Evolutionary conservation across 2,329 filamentous ascomycete species (phyloP), one percentile per base, ranked within the genome.

Genomic region (Thyridium curvatum): DNA sequence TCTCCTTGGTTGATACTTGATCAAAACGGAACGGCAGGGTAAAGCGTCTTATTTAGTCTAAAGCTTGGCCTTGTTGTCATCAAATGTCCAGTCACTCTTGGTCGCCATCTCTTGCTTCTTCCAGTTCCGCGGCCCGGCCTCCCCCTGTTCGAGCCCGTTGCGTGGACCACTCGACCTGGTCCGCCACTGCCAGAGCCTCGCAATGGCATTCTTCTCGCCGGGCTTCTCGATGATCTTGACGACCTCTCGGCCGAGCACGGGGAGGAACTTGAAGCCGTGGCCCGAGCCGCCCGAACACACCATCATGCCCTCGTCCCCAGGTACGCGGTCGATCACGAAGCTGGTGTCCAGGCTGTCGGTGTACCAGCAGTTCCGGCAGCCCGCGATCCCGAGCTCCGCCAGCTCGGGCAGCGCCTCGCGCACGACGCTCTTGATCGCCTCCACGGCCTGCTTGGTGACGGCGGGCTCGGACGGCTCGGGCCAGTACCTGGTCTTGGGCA

Each of bases 191-290:
- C 21, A 26, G 6, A 26, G 10, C 21, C 10, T 26, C 6, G 21
- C 21, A 26, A 26, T 26, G 6, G 21, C 21, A 10, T 10, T 26
- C 21, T 26, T 26, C 10, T 26, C 21, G 6, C 21, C 21, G 6
- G 21, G 21, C 21, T 26, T 26, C 30, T 40, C 37, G 2, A 40
- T 26, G 33, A 43, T 37, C 13, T 43, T 33, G 4, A 37, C 34
- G 14, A 43, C 34, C 30, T 18, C 30, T 5, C 16, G 18, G 4
- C 59, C 59, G 18, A 61, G 49, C 9, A 58, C 48, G 2, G 58
- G 59, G n/a, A 61, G 42, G 18, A 58, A 60, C 41, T 61, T 61
- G 30, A 58, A 58, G 2, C 57, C 59, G 30, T 61, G 58, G 9
- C 59, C 59, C 26, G 58, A 61, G 17, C 59, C 59, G 1, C 58